phyloP scores from a whole-genome alignment of 148 eudicot species.

The Rhododendron williamsianum region DNA sequence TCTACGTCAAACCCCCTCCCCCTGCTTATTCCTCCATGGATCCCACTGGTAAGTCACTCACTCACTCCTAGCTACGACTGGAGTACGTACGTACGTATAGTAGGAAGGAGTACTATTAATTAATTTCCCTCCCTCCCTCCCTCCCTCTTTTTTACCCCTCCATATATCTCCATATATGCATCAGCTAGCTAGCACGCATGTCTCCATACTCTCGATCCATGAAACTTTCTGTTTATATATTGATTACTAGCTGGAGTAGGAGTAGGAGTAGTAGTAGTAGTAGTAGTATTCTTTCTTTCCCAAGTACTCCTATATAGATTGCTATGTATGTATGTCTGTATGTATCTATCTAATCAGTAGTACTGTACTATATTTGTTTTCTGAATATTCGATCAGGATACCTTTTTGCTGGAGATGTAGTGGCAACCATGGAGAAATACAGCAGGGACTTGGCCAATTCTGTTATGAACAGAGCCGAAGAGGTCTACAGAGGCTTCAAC shows the following conservation, averaged over 20 bases:
- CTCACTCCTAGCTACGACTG: not conserved
- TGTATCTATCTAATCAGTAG: not conserved
- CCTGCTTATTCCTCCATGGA: slow-evolving; percentile 59
- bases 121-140: too few relatives aligned
- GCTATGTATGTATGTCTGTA: not conserved
- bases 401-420: slow-evolving; percentile 51
- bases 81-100: too few relatives aligned
- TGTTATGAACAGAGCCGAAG: slow-evolving; percentile 70
- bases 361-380: not conserved
- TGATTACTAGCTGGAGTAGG: too few relatives aligned
- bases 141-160: too few relatives aligned
- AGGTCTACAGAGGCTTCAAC: slow-evolving; percentile 38
- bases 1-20: slow-evolving; percentile 73
- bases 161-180: too few relatives aligned
- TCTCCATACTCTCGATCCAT: too few relatives aligned
- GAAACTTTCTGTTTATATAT: too few relatives aligned
- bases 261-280: too few relatives aligned
- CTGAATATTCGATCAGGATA: slow-evolving; percentile 19
- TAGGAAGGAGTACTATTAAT: too few relatives aligned
- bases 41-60: slow-evolving; percentile 38
- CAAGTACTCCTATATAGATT: not conserved
- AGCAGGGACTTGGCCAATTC: slow-evolving; percentile 51
- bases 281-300: too few relatives aligned
- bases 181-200: too few relatives aligned
- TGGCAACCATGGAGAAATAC: slow-evolving; percentile 57